phyloP scores from a whole-genome alignment of 2,329 filamentous ascomycete species.

The Byssochlamys sp. region DNA sequence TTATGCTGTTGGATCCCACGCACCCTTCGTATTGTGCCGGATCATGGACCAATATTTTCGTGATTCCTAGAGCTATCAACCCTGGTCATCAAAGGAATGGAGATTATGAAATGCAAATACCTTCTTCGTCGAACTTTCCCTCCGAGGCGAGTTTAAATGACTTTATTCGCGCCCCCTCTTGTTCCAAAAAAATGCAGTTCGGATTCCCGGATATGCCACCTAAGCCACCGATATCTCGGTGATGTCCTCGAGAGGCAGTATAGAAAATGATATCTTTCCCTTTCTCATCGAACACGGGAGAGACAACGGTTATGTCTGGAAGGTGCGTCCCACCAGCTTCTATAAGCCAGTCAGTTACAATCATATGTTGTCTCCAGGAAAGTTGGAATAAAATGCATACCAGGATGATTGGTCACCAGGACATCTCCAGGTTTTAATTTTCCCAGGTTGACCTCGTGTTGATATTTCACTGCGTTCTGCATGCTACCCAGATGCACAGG shows the following conservation, averaged over 20 bases:
- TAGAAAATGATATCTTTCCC: slow-evolving; percentile 65
- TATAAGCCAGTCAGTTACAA: slow-evolving; percentile 34
- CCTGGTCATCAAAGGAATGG: neutral
- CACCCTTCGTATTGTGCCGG: slow-evolving; percentile 7
- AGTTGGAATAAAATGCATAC: slow-evolving; percentile 19
- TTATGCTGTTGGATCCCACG: slow-evolving; percentile 14
- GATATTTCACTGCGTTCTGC: slow-evolving; percentile 66
- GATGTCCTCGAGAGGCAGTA: slow-evolving; percentile 64
- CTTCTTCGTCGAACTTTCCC: slow-evolving; percentile 30
- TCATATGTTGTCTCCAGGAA: neutral
- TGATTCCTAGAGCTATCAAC: neutral
- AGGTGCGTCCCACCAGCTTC: slow-evolving; percentile 71
- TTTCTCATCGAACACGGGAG: slow-evolving; percentile 62
- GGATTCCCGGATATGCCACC: slow-evolving; percentile 22
- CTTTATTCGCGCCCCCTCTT: slow-evolving; percentile 49
- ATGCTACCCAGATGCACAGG: slow-evolving; percentile 71
- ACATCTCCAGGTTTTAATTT: slow-evolving; percentile 66
- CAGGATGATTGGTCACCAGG: slow-evolving; percentile 68
- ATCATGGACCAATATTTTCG: slow-evolving; percentile 2
- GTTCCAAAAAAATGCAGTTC: slow-evolving; percentile 36
- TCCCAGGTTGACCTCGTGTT: slow-evolving; percentile 66
- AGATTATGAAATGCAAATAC: neutral
- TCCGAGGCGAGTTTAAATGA: slow-evolving; percentile 59
- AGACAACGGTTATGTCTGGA: slow-evolving; percentile 68
- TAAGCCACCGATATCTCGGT: slow-evolving; percentile 34